Conservation (phyloP, 768 basidiomycete genomes). For the Pholiota conissans region DNA sequence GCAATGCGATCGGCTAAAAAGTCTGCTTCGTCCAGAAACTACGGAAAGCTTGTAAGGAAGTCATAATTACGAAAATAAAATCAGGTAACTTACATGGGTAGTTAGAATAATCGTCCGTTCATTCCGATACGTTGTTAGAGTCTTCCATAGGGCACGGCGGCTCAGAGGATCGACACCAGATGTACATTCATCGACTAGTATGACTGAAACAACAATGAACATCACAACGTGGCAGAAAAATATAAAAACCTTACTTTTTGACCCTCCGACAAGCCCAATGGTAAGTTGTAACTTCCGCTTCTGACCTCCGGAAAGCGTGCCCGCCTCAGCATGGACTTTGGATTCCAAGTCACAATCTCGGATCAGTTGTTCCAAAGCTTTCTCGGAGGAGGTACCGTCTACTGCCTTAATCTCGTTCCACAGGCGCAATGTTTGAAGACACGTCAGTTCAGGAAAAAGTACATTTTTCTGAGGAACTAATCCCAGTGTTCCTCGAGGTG, state of each 20-base stretch:
- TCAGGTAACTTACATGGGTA: slow-evolving; percentile 56
- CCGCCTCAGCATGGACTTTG: slow-evolving; percentile 67
- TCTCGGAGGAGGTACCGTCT: slow-evolving; percentile 38
- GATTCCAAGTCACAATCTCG: slow-evolving; percentile 69
- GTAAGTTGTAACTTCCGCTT: slow-evolving; percentile 83
- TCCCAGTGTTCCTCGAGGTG: slow-evolving; percentile 68
- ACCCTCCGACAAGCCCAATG: slow-evolving; percentile 75
- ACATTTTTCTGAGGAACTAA: slow-evolving; percentile 87
- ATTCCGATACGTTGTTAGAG: slow-evolving; percentile 63
- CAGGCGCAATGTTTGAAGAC: slow-evolving; percentile 68
- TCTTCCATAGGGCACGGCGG: slow-evolving; percentile 75
- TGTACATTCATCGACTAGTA: slow-evolving; percentile 68
- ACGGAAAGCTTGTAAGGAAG: not conserved
- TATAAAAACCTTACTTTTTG: slow-evolving; percentile 45
- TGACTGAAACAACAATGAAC: slow-evolving; percentile 31
- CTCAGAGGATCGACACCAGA: slow-evolving; percentile 84
- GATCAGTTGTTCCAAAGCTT: slow-evolving; percentile 64
- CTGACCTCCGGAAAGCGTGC: slow-evolving; percentile 75
- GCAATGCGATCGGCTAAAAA: slow-evolving; percentile 76
- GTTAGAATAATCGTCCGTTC: slow-evolving; percentile 75
- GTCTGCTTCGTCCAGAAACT: slow-evolving; percentile 82
- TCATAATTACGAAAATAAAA: not conserved
- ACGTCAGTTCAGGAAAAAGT: slow-evolving; percentile 73
- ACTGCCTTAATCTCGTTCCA: slow-evolving; percentile 75
- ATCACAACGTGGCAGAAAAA: not conserved